These are phyloP conservation scores for Linum tenue DNA, from an alignment of 345 rosid genomes.

Conservation along the genomic window DNA sequence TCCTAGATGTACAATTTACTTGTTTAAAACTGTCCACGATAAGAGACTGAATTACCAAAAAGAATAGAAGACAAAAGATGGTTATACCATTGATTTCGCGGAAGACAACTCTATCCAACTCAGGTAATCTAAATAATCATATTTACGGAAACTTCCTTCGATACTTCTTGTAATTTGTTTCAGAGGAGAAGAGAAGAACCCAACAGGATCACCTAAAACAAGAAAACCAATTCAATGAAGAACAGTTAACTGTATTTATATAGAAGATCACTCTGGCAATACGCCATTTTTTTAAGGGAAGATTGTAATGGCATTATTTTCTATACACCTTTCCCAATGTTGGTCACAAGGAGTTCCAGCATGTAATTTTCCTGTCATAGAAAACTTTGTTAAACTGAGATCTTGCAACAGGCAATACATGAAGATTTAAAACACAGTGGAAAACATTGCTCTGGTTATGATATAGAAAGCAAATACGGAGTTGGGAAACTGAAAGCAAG, in stretches of 20 bases:
- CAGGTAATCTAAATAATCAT: constrained; percentile 42
- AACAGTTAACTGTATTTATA: background rate
- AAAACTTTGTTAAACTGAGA: background rate
- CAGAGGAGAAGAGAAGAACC: constrained; percentile 65
- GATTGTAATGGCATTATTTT: background rate
- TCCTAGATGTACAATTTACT: background rate
- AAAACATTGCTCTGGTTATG: background rate
- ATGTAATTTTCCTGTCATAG: constrained; percentile 48
- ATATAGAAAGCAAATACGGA: no score
- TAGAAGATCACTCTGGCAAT: background rate
- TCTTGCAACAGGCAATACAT: background rate
- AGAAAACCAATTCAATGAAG: constrained; percentile 7
- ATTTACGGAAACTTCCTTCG: constrained; percentile 30
- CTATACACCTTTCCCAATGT: constrained; percentile 57
- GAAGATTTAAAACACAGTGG: background rate
- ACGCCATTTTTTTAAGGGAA: background rate
- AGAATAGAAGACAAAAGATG: background rate
- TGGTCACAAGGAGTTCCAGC: constrained; percentile 61
- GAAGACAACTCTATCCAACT: constrained; percentile 61
- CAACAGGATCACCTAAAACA: constrained; percentile 60
- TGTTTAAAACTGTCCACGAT: background rate
- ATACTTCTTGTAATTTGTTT: constrained; percentile 45
- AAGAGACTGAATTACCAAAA: background rate
- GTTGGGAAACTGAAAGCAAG: no score
- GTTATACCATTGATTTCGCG: constrained; percentile 39